Percentiles rank a stretch among this genome's conserved stretches.
Conservation (phyloP, 2,329 filamentous ascomycete genomes). For the Parasarocladium wereldwijsianum region DNA sequence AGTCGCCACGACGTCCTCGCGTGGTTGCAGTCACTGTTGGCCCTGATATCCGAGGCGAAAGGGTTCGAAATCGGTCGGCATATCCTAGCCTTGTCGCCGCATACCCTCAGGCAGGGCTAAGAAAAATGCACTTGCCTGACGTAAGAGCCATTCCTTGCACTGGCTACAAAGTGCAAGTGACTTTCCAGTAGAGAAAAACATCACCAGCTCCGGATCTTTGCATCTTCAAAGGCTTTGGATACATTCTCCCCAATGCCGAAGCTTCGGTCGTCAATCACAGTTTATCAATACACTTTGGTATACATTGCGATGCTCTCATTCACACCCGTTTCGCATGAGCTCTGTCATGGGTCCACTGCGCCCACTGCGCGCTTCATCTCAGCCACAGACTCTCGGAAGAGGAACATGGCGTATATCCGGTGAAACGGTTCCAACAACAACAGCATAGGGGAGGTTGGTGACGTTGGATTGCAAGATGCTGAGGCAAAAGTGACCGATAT, state of each 20-base stretch:
- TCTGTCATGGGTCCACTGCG: background rate
- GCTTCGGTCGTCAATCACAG: too few relatives aligned
- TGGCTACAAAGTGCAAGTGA: too few relatives aligned
- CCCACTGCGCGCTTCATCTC: background rate
- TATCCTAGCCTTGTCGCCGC: background rate
- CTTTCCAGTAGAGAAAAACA: too few relatives aligned
- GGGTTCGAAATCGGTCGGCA: slow-evolving; percentile 1
- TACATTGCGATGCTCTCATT: too few relatives aligned
- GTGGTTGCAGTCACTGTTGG: background rate
- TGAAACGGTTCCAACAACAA: too few relatives aligned
- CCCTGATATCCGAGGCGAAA: background rate
- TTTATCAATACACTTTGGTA: too few relatives aligned
- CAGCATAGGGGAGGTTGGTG: too few relatives aligned
- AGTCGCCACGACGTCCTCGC: background rate
- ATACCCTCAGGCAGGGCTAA: background rate
- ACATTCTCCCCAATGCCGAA: too few relatives aligned
- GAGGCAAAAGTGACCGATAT: background rate
- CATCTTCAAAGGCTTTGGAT: too few relatives aligned
- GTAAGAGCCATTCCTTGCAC: too few relatives aligned
- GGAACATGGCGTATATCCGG: slow-evolving; percentile 2
- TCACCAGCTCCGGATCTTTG: too few relatives aligned
- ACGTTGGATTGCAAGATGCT: too few relatives aligned
- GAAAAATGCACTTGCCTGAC: background rate
- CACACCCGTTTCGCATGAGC: background rate
- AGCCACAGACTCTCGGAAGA: slow-evolving; percentile 1